These are phyloP conservation scores for Podospora fimiseda DNA, from an alignment of 495 filamentous ascomycete species.

Conservation along the genomic window DNA sequence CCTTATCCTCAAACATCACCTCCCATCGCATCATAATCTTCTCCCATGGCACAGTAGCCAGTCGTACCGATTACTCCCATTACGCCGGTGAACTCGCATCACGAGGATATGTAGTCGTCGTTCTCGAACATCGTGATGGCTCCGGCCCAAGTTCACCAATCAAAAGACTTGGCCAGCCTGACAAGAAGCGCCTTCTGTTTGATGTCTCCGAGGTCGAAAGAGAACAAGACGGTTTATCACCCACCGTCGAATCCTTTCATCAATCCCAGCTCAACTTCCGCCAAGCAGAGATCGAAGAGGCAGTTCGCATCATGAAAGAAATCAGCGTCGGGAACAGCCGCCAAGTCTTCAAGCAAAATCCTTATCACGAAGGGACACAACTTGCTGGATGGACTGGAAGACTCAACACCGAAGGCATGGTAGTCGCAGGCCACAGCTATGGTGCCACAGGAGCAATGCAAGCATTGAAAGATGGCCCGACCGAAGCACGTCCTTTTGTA, in stretches of 20 bases:
- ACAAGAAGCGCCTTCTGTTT: conserved; percentile 25
- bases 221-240: conserved; percentile 16
- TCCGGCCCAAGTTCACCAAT: conserved; percentile 44
- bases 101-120: conserved; percentile 45
- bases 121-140: conserved; percentile 50
- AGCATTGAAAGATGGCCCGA: conserved; percentile 37
- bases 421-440: conserved; percentile 47
- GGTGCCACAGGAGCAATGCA: conserved; percentile 49
- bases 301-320: conserved; percentile 33
- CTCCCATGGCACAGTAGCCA: conserved; percentile 48
- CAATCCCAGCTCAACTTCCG: conserved; percentile 43
- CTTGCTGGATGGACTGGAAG: conserved; percentile 29
- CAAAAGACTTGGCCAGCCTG: conserved; percentile 21
- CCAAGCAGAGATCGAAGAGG: conserved; percentile 48
- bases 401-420: conserved; percentile 34
- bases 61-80: conserved; percentile 46
- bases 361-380: conserved; percentile 26
- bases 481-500: conserved; percentile 29
- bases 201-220: conserved; percentile 24
- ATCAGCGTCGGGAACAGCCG: conserved; percentile 40
- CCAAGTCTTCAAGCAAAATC: conserved; percentile 28
- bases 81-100: conserved; percentile 49
- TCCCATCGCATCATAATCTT: conserved; percentile 45
- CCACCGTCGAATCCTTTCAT: conserved; percentile 35
- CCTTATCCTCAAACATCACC: conserved; percentile 26